phyloP scores from a whole-genome alignment of 139 green algal genomes.

The Micractinium sp. region DNA sequence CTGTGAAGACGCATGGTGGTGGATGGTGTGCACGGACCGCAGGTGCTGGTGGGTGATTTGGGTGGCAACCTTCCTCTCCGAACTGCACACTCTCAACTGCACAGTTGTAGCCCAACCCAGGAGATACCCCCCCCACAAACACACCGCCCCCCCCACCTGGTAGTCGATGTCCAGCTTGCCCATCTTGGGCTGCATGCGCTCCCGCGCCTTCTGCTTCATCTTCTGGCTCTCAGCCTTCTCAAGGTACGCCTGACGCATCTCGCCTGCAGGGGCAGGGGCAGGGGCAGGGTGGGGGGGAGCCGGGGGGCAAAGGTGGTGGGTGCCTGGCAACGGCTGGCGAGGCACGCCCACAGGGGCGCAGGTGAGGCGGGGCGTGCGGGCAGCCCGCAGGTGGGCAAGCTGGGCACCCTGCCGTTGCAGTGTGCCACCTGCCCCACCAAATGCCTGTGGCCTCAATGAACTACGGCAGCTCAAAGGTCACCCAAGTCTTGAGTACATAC shows the following conservation, averaged over 20 bases:
- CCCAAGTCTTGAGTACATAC: too few species aligned
- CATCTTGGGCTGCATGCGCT: constrained; percentile 90
- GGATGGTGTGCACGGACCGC: too few species aligned
- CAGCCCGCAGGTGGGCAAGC: background rate
- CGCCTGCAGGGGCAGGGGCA: constrained; percentile 44
- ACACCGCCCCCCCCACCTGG: constrained; percentile 60
- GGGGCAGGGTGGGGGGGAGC: too few species aligned
- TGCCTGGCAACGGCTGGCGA: background rate
- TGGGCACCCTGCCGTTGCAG: background rate
- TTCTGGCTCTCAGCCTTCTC: constrained; percentile 88
- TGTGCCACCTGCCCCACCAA: background rate
- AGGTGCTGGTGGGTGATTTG: too few species aligned
- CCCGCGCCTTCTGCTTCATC: constrained; percentile 80
- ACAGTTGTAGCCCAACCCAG: too few species aligned
- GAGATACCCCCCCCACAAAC: background rate
- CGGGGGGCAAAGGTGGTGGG: background rate
- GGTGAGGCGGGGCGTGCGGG: background rate
- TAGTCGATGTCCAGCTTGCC: constrained; percentile 99
- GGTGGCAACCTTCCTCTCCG: too few species aligned
- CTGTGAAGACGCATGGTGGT: too few species aligned
- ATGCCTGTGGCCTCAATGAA: background rate
- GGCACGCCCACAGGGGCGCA: background rate
- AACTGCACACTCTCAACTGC: too few species aligned
- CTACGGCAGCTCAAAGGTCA: background rate
- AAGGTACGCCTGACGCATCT: constrained; percentile 93